Base-by-base conservation (phyloP, 768 basidiomycete genomes). In the Collybiopsis luxurians region DNA sequence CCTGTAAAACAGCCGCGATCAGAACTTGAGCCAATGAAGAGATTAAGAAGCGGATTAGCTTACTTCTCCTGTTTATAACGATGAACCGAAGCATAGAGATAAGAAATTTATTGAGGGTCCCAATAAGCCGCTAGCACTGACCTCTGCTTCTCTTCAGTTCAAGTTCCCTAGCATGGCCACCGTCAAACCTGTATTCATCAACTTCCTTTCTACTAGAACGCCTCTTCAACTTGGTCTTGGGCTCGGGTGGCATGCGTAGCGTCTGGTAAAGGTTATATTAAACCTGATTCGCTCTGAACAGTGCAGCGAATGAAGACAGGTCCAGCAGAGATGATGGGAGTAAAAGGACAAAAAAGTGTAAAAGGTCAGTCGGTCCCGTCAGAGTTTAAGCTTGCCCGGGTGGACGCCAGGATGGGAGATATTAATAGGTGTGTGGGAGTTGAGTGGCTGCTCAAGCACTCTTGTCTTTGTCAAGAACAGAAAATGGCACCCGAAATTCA, bases 101-200 rank as follows among this genome's bases (percentile, higher is more conserved):
- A 24, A 21, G 12, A 53, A 44, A 21, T n/a, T n/a, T n/a, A n/a
- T n/a, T 38, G 53, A 54, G 43, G 17, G 21, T 21, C 26, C 15
- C 21, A 40, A 42, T 28, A 13, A n/a, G 36, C 4, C 13, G 31
- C 10, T 2, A 39, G 30, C 15, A 47, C 54, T 19, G 27, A 47
- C 54, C 54, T 47, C 54, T 27, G 24, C 54, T 55, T 47, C 54
- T 46, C 34, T 55, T 55, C 31, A 55, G 31, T 44, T 55, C 54
- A 26, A 55, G 45, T 21, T 55, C 54, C 38, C 54, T 55, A n/a
- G 54, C 44, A 47, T 55, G 54, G 13, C 54, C 54, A 24, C 54
- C 54, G 24, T 55, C 54, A 26, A 55, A 55, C 19, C 34, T 42
- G 34, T 46, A 55, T 27, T 55, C 54, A 4, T 55, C 54, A 10